Evolutionary conservation across 495 filamentous ascomycete genomes (phyloP).

Genomic region (Beverwykella pulmonaria): DNA sequence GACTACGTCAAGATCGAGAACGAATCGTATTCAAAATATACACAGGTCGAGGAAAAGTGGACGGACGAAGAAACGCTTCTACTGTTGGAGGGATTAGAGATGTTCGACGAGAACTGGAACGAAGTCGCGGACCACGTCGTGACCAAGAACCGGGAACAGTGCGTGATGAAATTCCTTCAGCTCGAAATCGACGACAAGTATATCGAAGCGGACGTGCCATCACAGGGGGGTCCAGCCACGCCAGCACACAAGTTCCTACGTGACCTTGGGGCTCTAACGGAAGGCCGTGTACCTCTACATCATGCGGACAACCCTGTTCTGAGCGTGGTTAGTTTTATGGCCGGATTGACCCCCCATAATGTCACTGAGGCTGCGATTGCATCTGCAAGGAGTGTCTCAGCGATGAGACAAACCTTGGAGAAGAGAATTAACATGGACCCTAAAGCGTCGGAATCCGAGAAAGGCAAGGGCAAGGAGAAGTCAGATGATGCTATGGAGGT

Average conservation of each 20-base stretch:
- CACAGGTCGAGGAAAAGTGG: slow-evolving; percentile 78
- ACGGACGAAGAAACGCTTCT: slow-evolving; percentile 82
- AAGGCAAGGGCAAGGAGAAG: slow-evolving; percentile 57
- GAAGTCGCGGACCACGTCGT: slow-evolving; percentile 88
- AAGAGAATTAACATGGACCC: slow-evolving; percentile 68
- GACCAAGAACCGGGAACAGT: slow-evolving; percentile 91
- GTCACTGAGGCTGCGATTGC: slow-evolving; percentile 75
- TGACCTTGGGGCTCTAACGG: slow-evolving; percentile 62
- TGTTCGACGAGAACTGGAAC: slow-evolving; percentile 93
- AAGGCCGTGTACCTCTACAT: slow-evolving; percentile 79
- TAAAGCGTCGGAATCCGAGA: slow-evolving; percentile 45
- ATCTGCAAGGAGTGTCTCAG: slow-evolving; percentile 78
- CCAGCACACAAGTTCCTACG: slow-evolving; percentile 45
- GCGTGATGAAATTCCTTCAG: slow-evolving; percentile 92
- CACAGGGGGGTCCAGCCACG: slow-evolving; percentile 50
- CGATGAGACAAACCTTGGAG: slow-evolving; percentile 74
- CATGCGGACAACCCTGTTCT: slow-evolving; percentile 93
- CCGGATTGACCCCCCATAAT: slow-evolving; percentile 80
- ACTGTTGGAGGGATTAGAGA: slow-evolving; percentile 85
- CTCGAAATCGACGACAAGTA: slow-evolving; percentile 51
- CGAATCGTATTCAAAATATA: slow-evolving; percentile 68
- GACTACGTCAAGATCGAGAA: slow-evolving; percentile 90
- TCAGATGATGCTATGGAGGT: slow-evolving; percentile 71
- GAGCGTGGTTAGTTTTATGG: slow-evolving; percentile 91
- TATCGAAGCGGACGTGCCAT: slow-evolving; percentile 58